Base-by-base conservation (phyloP, 164 flowering plant species). In the Umbilicus rupestris region DNA sequence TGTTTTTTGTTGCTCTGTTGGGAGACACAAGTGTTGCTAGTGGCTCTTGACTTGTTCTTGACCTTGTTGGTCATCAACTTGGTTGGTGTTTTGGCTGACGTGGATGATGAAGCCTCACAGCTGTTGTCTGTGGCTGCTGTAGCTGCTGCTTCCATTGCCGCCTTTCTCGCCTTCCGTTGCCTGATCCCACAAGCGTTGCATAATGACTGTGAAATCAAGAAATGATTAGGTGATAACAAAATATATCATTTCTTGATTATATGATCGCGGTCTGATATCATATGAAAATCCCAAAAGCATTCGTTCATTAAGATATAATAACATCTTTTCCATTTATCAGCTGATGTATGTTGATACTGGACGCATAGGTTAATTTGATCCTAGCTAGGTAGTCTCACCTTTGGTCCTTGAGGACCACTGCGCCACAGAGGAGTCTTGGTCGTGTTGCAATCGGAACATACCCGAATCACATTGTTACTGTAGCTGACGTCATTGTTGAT, bases 161-260 rank as follows among this genome's bases (percentile, higher is more conserved):
- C 82, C 42, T 82, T 69, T 49, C 86, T 72, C 6, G 81, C 81
- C 73, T 81, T 83, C 70, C 84, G 65, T 66, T 81, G 83, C 64
- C 87, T 75, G 39, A 83, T 81, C 59, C 87, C 87, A 66, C 87
- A 83, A 14, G 87, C 87, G 62, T 83, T 83, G 73, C 87, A 83
- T 2, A 83, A 82, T 26, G 87, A 78, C 87, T 83, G 79, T 73
- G 71, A 46, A 9, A 39, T 20, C 37, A 16, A 24, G 14, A 15
- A 44, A 20, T n/a, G n/a, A n/a, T n/a, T n/a, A n/a, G n/a, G n/a
- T n/a, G n/a, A n/a, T n/a, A n/a, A n/a, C n/a, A n/a, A n/a, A n/a
- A n/a, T n/a, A n/a, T n/a, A n/a, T n/a, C n/a, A n/a, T n/a, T n/a
- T n/a, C n/a, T n/a, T n/a, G n/a, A n/a, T n/a, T n/a, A n/a, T n/a